phyloP scores from a whole-genome alignment of 78 protist genomes.

The Acrasis kona region DNA sequence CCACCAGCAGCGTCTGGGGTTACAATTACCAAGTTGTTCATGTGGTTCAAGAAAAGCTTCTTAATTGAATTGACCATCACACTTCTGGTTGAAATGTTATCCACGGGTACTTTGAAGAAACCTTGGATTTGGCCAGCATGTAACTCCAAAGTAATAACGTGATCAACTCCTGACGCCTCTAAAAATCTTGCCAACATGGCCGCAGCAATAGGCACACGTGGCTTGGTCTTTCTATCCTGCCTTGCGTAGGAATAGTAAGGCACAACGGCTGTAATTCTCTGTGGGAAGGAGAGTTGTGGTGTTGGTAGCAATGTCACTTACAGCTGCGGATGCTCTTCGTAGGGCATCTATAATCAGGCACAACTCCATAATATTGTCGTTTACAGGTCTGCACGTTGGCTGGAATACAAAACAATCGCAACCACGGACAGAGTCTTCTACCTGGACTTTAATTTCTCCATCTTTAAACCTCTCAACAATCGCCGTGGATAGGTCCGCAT shows the following conservation, averaged over 20 bases:
- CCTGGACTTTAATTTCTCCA: conserved; percentile 36
- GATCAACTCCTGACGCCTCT: conserved; percentile 44
- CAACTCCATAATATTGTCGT: conserved; percentile 72
- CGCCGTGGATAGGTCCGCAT: neutral
- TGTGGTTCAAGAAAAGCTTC: neutral
- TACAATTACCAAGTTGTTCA: conserved; percentile 9
- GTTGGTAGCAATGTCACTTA: conserved; percentile 47
- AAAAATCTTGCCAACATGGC: conserved; percentile 40
- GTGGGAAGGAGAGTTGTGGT: neutral
- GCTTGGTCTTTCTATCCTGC: conserved; percentile 57
- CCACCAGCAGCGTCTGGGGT: conserved; percentile 48
- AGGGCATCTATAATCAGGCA: conserved; percentile 37
- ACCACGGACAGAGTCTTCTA: conserved; percentile 42
- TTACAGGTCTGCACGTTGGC: conserved; percentile 51
- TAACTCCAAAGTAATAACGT: conserved; percentile 62
- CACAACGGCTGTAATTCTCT: conserved; percentile 62
- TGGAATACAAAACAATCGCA: conserved; percentile 49
- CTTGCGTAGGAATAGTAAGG: conserved; percentile 70
- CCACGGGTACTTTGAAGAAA: conserved; percentile 51
- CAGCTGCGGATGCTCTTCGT: conserved; percentile 54
- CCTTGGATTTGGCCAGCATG: conserved; percentile 82
- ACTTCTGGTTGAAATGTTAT: conserved; percentile 27
- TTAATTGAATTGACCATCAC: too few relatives aligned
- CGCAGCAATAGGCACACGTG: conserved; percentile 74
- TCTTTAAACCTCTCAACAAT: conserved; percentile 4